Evolutionary conservation across 345 rosid genomes (phyloP).

Genomic region (Cardamine chenopodiifolia): DNA sequence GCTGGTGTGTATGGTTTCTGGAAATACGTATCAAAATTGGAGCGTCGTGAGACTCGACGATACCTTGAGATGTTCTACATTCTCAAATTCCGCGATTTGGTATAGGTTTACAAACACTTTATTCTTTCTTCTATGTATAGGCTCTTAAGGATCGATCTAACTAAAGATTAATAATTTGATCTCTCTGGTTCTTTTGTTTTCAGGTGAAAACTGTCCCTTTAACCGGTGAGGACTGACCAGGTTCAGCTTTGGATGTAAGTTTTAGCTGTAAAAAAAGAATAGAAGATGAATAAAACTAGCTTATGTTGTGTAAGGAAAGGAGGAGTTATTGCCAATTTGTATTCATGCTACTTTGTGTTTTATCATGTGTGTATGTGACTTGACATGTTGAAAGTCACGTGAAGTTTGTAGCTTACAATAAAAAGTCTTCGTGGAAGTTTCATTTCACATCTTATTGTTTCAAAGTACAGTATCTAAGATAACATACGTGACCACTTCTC

Average conservation of each 20-base stretch:
- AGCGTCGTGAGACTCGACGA: conserved; percentile 86
- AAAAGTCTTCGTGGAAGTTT: conserved; percentile 32
- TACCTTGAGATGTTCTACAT: conserved; percentile 99
- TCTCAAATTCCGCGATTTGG: conserved; percentile 90
- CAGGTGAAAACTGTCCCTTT: conserved; percentile 86
- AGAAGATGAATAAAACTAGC: conserved; percentile 21
- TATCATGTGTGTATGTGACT: conserved; percentile 29
- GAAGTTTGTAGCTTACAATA: conserved; percentile 33
- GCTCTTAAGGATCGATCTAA: background rate
- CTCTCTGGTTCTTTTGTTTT: conserved; percentile 5
- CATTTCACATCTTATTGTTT: conserved; percentile 34
- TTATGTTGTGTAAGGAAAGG: conserved; percentile 13
- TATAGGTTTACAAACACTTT: conserved; percentile 31
- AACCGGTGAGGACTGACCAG: conserved; percentile 54
- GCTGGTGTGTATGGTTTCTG: conserved; percentile 98
- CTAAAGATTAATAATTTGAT: background rate
- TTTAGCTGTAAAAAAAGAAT: conserved; percentile 10
- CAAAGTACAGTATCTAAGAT: background rate
- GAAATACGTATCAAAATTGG: conserved; percentile 89
- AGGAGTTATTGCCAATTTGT: conserved; percentile 20
- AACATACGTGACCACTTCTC: background rate
- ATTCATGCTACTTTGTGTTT: conserved; percentile 13
- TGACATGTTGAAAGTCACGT: conserved; percentile 38
- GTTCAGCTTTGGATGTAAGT: conserved; percentile 28
- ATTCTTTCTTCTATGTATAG: background rate